These are phyloP conservation scores for Hypoxylon perforatum DNA, from an alignment of 495 filamentous ascomycete species.

Conservation along the genomic window DNA sequence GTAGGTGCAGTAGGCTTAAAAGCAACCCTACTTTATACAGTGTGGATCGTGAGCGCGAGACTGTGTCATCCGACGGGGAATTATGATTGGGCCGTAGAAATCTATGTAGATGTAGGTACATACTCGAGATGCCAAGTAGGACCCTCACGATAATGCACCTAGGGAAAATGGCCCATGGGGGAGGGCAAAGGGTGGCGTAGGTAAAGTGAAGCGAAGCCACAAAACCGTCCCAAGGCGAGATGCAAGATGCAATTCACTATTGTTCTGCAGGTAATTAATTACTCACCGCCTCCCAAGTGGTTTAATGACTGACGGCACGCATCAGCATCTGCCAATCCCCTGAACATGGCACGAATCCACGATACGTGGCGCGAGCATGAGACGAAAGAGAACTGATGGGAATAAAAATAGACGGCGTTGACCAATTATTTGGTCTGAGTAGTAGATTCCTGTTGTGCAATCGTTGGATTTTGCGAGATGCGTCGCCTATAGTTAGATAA, in stretches of 20 bases:
- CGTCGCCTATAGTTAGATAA: constrained; percentile 4
- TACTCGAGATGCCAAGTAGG: not conserved
- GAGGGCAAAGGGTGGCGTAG: not conserved
- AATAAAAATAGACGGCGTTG: constrained; percentile 32
- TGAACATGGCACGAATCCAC: constrained; percentile 29
- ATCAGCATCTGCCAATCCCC: constrained; percentile 38
- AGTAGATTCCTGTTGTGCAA: constrained; percentile 27
- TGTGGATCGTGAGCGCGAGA: not conserved
- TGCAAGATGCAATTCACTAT: constrained; percentile 35
- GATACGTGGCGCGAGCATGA: constrained; percentile 40
- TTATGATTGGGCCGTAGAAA: not conserved
- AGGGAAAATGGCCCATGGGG: no score
- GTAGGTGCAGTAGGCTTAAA: not conserved
- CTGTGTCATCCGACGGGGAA: not conserved
- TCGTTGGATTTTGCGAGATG: not conserved
- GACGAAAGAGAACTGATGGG: constrained; percentile 12
- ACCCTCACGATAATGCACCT: no score
- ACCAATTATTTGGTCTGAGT: constrained; percentile 13
- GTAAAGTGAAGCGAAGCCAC: not conserved
- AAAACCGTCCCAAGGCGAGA: constrained; percentile 13
- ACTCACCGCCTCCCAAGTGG: constrained; percentile 39
- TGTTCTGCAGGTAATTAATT: constrained; percentile 37
- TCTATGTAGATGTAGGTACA: not conserved
- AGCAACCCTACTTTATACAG: not conserved
- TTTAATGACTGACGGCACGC: constrained; percentile 31